A percentile compares a stretch with the other conserved stretches of the same genome.
Conservation (phyloP, 768 basidiomycete genomes). For the Kwoniella newhampshirensis region DNA sequence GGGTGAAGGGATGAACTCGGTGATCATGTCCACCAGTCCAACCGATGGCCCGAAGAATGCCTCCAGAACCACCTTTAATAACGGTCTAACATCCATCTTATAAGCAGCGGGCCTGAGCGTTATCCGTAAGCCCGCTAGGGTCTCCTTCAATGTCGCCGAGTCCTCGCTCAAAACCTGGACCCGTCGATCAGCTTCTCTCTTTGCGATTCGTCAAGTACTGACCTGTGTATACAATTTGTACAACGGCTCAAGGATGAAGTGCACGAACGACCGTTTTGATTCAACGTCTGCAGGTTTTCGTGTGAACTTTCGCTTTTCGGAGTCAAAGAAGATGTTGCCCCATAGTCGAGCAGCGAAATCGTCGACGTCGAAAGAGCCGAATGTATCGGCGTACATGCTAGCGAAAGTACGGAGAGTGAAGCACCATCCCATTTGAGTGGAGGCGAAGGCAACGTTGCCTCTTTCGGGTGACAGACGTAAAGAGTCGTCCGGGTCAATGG, state of each 20-base stretch:
- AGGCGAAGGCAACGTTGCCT: conserved; percentile 96
- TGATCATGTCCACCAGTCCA: conserved; percentile 89
- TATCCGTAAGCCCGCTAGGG: conserved; percentile 74
- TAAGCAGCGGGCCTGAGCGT: conserved; percentile 86
- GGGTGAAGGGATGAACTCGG: conserved; percentile 78
- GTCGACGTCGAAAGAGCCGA: conserved; percentile 72
- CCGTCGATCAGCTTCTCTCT: conserved; percentile 2
- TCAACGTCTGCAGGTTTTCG: conserved; percentile 79
- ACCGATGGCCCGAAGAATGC: conserved; percentile 92
- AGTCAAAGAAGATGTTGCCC: conserved; percentile 96
- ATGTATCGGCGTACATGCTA: conserved; percentile 92
- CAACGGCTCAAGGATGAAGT: conserved; percentile 92
- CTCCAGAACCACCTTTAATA: conserved; percentile 86
- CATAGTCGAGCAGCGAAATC: conserved; percentile 88
- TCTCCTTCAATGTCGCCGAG: conserved; percentile 78
- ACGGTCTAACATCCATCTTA: conserved; percentile 96
- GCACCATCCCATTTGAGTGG: conserved; percentile 96
- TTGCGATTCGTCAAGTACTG: conserved; percentile 14
- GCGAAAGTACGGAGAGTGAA: conserved; percentile 94
- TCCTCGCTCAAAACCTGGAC: conserved; percentile 85
- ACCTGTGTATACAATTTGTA: conserved; percentile 89
- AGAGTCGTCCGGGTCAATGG: conserved; percentile 82
- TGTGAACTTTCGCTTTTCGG: conserved; percentile 80
- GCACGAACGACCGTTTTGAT: conserved; percentile 79
- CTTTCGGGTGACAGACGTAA: conserved; percentile 87